Evolutionary conservation across 2,329 filamentous ascomycete genomes (phyloP), one percentile per base, ranked within the genome.

Genomic region (Lecanicillium sp.): DNA sequence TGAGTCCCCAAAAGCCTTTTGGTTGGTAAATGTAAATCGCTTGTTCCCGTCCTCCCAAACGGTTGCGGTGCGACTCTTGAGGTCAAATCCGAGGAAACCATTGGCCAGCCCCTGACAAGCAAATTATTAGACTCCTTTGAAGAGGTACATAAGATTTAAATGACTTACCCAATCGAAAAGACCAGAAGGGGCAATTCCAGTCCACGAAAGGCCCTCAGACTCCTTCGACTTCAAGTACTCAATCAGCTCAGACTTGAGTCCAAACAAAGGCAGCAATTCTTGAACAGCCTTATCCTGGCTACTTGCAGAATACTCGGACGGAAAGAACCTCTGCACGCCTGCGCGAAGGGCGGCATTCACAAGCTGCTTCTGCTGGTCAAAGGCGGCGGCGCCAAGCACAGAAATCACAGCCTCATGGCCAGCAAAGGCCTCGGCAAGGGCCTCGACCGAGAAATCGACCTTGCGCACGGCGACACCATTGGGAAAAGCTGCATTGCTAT

Each of bases 291-390:
- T 41, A 27, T 49, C 38, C 9, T 58, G 49, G 53, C 56, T 55
- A 9, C 54, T 60, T 22, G 46, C 45, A n/a, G 41, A 47, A 35
- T 66, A 77, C 42, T 77, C 73, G 4, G 67, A 67, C 4, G 72
- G 71, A 17, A 77, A 56, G 53, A 75, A 73, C 16, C 70, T 62
- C 46, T 69, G 63, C 5, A 78, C 71, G 7, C 71, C 70, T 6
- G 71, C 72, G 6, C 59, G 58, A 17, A 72, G 58, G 16, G 70
- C 65, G 2, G 71, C 73, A 37, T 76, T 67, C 30, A 75, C 66
- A 43, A 76, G 53, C 20, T 59, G 60, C 22, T 59, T 55, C 45
- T 77, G 73, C 14, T 59, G 55, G 41, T 75, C 69, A 4, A 47
- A 35, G 11, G 40, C 41, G 8, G 44, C 30, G 6, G 70, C 50